Base-by-base conservation (phyloP, 2,329 filamentous ascomycete genomes). In the Xylariaceae sp. region DNA sequence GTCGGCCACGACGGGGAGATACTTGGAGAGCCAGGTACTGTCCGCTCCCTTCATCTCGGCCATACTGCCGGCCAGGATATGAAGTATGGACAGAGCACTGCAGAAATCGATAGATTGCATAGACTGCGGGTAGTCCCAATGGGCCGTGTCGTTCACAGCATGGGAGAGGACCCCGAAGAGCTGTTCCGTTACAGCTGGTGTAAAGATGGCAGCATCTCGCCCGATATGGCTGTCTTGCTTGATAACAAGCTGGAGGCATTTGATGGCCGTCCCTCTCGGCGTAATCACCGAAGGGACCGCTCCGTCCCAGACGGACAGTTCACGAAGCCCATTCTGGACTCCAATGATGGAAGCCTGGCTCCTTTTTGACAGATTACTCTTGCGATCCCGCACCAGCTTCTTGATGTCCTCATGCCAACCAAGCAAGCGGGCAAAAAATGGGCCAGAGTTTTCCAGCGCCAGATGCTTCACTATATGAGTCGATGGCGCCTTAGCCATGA, bases 361-460 rank as follows among this genome's bases (percentile, higher is more conserved):
- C 19, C 75, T 67, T 49, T 72, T 80, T 1, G 85, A 80, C 51
- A 89, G 67, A 44, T 87, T 88, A 37, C 62, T 75, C 43, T 74
- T 73, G 19, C 78, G 73, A 23, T 84, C 78, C 40, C 70, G 74
- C 1, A 72, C 70, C n/a, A 86, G 56, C 13, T 60, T 59, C n/a
- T 58, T 58, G 17, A 89, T 73, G 33, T 81, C 76, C 11, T 66
- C 60, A 9, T 68, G 51, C 12, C 60, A 53, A 2, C 61, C 57
- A 8, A 89, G 58, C 23, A 85, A 64, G 3, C 59, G 63, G 24
- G 62, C 58, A 9, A 89, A 57, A 25, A 81, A 60, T n/a, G 56
- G 51, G 4, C 72, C 64, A 15, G 77, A 61, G 7, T 69, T 68
- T 13, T 77, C 70, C 10, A 64, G 58, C 21, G 67, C 64, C 10